Base-by-base conservation (phyloP, 768 basidiomycete genomes). In the Lactarius trivialis region DNA sequence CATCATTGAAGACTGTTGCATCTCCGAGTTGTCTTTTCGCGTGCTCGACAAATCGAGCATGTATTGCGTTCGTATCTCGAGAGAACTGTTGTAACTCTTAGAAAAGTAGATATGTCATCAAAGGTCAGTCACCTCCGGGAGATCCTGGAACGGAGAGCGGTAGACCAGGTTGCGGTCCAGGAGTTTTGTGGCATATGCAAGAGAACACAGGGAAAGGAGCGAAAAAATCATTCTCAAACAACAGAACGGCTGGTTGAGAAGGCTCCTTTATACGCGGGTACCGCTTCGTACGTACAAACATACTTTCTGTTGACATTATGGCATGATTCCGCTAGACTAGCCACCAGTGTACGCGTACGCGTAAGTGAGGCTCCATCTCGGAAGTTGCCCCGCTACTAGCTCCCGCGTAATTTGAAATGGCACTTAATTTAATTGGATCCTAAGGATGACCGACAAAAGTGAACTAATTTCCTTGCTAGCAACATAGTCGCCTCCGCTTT, bases 111-210 rank as follows among this genome's bases (percentile, higher is more conserved):
- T 21, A 14, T 6, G 5, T 34, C 14, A n/a, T 32, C 30, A 49
- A 19, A 11, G 45, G 48, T 28, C 7, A 60, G 62, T 28, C 32
- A 67, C 60, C 36, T 69, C 57, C 2, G 61, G 70, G 39, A 60
- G 64, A 37, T 65, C 60, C 26, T 58, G 24, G 63, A 78, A 77
- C 0, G 77, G 77, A 21, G 77, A 77, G 15, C 68, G 68, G 67
- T 79, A 79, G 8, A 68, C 78, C 32, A 79, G 63, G 66, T 79
- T 81, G 50, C 73, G 72, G 57, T 76, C 74, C 37, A 76, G 71
- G 12, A 73, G 59, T 12, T 48, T 54, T 32, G 28, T 57, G 7
- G 56, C 56, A 15, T 26, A 57, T 30, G 24, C 61, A 1, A 49
- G 41, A 28, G 60, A 34, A 37, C 32, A 55, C 30, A 41, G 19